Conservation (phyloP, 2,329 filamentous ascomycete genomes). For the Phyllosticta capitalensis region DNA sequence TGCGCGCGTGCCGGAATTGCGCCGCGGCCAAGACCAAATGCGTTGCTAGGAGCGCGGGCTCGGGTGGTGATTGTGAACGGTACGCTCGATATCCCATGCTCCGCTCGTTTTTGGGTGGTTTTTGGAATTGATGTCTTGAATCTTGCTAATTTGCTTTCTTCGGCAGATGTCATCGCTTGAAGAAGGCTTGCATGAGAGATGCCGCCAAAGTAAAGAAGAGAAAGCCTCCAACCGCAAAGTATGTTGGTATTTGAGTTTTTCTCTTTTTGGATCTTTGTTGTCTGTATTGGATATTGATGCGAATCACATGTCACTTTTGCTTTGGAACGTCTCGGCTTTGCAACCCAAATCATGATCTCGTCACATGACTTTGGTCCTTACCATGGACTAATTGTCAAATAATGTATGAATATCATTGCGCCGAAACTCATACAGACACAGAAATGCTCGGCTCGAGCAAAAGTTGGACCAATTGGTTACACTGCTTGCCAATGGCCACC, state of each 20-base stretch:
- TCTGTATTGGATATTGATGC: neutral
- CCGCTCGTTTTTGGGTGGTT: neutral
- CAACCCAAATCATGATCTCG: neutral
- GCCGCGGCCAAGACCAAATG: slow-evolving; percentile 11
- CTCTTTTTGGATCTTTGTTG: neutral
- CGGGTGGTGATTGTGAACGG: slow-evolving; percentile 9
- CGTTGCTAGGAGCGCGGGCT: neutral
- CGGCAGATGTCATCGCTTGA: slow-evolving; percentile 7
- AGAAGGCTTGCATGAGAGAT: slow-evolving; percentile 4
- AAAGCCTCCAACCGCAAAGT: slow-evolving; percentile 10
- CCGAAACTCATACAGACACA: neutral
- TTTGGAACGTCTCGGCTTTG: neutral
- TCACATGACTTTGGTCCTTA: neutral
- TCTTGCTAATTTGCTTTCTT: neutral
- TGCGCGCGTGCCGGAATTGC: slow-evolving; percentile 8
- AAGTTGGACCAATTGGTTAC: slow-evolving; percentile 9
- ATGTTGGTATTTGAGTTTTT: slow-evolving; percentile 1
- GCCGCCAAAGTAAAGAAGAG: slow-evolving; percentile 7
- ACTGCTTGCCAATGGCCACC: slow-evolving; percentile 2
- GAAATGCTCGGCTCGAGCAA: slow-evolving; percentile 5
- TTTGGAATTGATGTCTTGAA: neutral
- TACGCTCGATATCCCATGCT: neutral
- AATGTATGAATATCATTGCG: neutral
- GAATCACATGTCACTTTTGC: neutral
- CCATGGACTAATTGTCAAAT: neutral